A percentile compares a stretch with the other conserved stretches of the same genome.
phyloP scores from a whole-genome alignment of 2,329 filamentous ascomycete species.

The Colletotrichum tropicale region DNA sequence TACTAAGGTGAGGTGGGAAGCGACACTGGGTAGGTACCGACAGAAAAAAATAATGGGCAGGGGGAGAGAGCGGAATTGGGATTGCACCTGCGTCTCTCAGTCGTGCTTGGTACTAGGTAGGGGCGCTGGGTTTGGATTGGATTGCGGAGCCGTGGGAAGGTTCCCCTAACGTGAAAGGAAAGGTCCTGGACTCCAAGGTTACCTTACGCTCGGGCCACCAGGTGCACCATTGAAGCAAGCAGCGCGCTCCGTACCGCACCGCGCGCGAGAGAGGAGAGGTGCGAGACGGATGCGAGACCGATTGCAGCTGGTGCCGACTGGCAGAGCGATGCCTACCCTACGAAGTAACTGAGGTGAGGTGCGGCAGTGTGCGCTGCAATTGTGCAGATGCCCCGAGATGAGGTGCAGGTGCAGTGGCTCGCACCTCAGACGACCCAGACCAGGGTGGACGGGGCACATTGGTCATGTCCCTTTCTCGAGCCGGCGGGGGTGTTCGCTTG shows the following conservation, averaged over 20 bases:
- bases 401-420: background rate
- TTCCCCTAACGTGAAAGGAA: constrained; percentile 19
- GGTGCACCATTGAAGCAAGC: constrained; percentile 10
- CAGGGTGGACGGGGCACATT: background rate
- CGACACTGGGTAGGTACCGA: background rate
- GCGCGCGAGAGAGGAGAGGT: background rate
- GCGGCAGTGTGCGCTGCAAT: background rate
- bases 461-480: background rate
- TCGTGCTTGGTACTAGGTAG: background rate
- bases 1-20: background rate
- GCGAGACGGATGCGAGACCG: background rate
- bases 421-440: constrained; percentile 1
- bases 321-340: background rate
- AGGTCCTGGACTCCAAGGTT: constrained; percentile 13
- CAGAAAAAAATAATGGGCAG: background rate
- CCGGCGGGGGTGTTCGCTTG: constrained; percentile 1
- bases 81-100: background rate
- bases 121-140: constrained; percentile 7
- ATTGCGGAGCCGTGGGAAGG: constrained; percentile 18
- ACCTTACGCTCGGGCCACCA: constrained; percentile 12
- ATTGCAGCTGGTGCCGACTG: background rate
- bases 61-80: background rate
- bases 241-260: background rate
- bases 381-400: background rate
- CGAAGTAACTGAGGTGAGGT: background rate